A percentile compares a stretch with the other conserved stretches of the same genome.
phyloP scores from a whole-genome alignment of 768 basidiomycete genomes.

The Kwoniella dejecticola region DNA sequence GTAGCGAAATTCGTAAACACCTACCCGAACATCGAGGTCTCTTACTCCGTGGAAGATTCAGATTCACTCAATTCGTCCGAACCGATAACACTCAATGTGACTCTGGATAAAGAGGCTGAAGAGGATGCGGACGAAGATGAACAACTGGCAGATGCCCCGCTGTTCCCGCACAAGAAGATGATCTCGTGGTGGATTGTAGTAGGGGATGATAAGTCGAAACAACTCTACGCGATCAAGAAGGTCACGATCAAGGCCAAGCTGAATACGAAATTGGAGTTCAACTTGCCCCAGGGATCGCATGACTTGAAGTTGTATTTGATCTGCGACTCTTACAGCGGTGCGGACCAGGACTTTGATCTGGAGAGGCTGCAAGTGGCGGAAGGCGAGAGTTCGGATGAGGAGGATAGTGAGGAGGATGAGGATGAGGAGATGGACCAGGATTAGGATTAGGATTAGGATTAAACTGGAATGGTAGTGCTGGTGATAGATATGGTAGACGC shows the following conservation, averaged over 20 bases:
- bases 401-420: conserved; percentile 60
- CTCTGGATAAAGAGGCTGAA: conserved; percentile 77
- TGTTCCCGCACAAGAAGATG: conserved; percentile 86
- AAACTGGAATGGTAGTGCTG: too few species aligned
- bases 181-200: conserved; percentile 98
- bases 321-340: conserved; percentile 83
- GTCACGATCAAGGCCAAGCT: conserved; percentile 73
- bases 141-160: conserved; percentile 86
- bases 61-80: conserved; percentile 82
- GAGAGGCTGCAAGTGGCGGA: conserved; percentile 84
- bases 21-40: conserved; percentile 93
- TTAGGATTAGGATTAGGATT: conserved; percentile 7
- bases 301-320: conserved; percentile 90
- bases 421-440: conserved; percentile 58
- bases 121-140: conserved; percentile 66
- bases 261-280: conserved; percentile 85
- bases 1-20: conserved; percentile 95
- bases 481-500: too few species aligned
- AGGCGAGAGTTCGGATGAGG: conserved; percentile 80
- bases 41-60: conserved; percentile 74
- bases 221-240: conserved; percentile 82
- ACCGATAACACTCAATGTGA: conserved; percentile 78
- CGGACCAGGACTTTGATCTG: conserved; percentile 85
- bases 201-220: conserved; percentile 70
- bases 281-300: conserved; percentile 72